Base-by-base conservation (phyloP, 1,139 yeast species). In the Spencermartinsiella ligniputridi region DNA sequence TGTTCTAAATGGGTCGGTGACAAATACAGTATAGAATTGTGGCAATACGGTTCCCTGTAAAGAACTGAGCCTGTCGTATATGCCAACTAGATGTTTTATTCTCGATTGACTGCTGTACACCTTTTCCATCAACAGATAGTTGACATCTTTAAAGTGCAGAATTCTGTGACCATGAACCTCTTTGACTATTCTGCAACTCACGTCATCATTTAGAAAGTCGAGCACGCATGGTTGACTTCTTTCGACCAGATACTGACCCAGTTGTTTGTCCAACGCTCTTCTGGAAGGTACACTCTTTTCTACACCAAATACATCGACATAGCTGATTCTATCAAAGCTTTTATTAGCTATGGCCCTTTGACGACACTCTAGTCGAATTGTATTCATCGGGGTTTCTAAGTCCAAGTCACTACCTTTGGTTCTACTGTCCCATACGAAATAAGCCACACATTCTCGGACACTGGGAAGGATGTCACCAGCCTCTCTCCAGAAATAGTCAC, bases 1-100 rank as follows among this genome's bases (percentile, higher is more conserved):
- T 15, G 32, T 35, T 6, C 44, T 45, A 35, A 40, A 53, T 11
- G 58, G 57, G 39, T 54, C 57, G 3, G 52, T 37, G 1, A 45
- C 39, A 3, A 47, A 34, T 2, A 49, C 13, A 17, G 50, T 37
- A 35, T 51, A 49, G 6, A 51, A 36, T 17, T 41, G 51, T 6
- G 58, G 58, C 3, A 54, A 35, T 11, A 40, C 35, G 4, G 46
- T 43, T 11, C 58, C 58, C 36, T 53, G 58, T 8, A 54, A 39
- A 18, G 17, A 18, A n/a, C 45, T 22, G 19, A 54, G 46, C 37
- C 33, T 37, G 19, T 32, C 37, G 33, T 47, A 51, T 1, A 51
- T 45, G 30, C 37, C n/a, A 15, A 44, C 32, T 27, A 50, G 51
- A 20, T 17, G 27, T 17, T 15, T 34, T 20, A 20, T 40, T 34